Percentiles rank a stretch among this genome's conserved stretches.
phyloP scores from a whole-genome alignment of 2,329 filamentous ascomycete genomes.

The Fusarium avenaceum region DNA sequence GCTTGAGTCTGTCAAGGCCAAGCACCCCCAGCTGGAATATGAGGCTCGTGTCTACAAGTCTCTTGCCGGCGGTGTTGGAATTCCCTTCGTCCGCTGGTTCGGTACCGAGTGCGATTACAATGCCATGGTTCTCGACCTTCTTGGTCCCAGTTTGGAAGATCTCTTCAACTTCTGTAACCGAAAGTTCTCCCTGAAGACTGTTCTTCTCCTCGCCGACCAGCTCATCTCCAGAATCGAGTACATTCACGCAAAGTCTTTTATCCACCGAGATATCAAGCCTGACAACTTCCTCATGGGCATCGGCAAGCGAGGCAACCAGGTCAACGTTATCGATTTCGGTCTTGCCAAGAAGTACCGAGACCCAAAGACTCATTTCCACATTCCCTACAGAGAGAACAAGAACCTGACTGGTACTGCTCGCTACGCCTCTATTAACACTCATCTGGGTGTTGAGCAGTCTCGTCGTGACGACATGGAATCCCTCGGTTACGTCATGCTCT shows the following conservation, averaged over 20 bases:
- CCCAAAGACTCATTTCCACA: conserved; percentile 99
- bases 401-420: conserved; percentile 98
- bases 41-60: conserved; percentile 93
- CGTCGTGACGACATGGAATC: conserved; percentile 99
- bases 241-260: conserved; percentile 99
- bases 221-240: conserved; percentile 99
- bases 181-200: conserved; percentile 99
- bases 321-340: conserved; percentile 99
- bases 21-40: conserved; percentile 98
- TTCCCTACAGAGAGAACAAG: conserved; percentile 99
- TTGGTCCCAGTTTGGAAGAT: conserved; percentile 95
- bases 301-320: conserved; percentile 98
- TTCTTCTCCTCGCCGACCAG: conserved; percentile 95
- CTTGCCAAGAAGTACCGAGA: conserved; percentile 99
- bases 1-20: conserved; percentile 99
- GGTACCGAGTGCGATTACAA: conserved; percentile 99
- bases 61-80: conserved; percentile 95
- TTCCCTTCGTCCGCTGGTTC: conserved; percentile 99
- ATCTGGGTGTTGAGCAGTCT: conserved; percentile 98
- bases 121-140: conserved; percentile 97
- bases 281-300: conserved; percentile 99
- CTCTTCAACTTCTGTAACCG: conserved; percentile 99
- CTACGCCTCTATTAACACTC: conserved; percentile 99
- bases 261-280: conserved; percentile 99
- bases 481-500: conserved; percentile 98